Evolutionary conservation across 495 filamentous ascomycete species (phyloP), one percentile per base, ranked within the genome.

Genomic region (Tuber microsphaerosporum): DNA sequence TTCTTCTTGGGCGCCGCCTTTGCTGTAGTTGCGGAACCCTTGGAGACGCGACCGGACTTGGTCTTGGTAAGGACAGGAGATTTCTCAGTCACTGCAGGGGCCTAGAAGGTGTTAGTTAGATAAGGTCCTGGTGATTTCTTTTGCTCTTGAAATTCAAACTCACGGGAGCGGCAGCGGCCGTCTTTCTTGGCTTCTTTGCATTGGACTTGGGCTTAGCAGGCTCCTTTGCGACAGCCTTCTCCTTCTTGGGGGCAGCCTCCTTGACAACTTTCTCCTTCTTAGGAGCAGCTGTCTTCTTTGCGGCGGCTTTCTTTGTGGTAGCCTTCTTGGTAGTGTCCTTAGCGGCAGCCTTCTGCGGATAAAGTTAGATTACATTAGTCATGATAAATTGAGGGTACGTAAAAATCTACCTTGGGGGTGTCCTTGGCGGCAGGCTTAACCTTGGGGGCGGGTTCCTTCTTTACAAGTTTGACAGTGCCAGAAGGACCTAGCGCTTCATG

Each of bases 401-500:
- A 31, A 6, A 37, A 65, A 17, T 17, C 0, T 65, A 65, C 56
- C 56, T 65, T 65, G 26, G 56, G 2, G 4, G 56, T 17, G 14
- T 65, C 56, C 56, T 65, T 65, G 5, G 37, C n/a, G 7, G 51
- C 75, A 34, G 83, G 75, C 73, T 74, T 80, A 70, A 75, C 65
- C 74, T 83, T 77, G 0, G 80, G 74, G 39, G 77, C 77, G 61
- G 82, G 83, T 79, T 86, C 86, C 88, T 97, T 96, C 90, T 96
- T 97, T 43, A 91, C 92, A 69, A 99, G 91, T 90, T 99, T 99
- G 86, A 97, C 93, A 77, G 93, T 92, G 65, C 95, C 95, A 70
- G 95, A 98, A 73, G 92, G 87, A 79, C 94, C 94, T 96, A 74
- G 44, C 61, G 44, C 37, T 76, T 83, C 79, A 83, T 71, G 84